phyloP scores from a whole-genome alignment of 805 yeast species.

The Sporopachydermia lactativora region DNA sequence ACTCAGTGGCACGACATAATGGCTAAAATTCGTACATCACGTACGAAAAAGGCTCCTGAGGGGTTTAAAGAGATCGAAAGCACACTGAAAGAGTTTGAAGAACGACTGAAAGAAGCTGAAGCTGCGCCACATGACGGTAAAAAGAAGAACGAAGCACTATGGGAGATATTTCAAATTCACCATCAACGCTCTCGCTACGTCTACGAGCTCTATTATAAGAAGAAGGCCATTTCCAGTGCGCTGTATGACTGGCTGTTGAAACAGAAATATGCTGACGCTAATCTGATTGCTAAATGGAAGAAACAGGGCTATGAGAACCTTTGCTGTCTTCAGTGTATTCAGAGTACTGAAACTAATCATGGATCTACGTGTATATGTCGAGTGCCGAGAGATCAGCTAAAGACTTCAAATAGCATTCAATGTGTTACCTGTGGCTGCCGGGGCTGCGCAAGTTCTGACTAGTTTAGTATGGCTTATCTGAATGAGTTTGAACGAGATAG shows the following conservation, averaged over 20 bases:
- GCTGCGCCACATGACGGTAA: conserved; percentile 26
- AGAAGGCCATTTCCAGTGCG: conserved; percentile 50
- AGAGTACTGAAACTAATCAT: conserved; percentile 44
- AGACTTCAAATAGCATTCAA: conserved; percentile 25
- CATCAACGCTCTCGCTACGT: conserved; percentile 69
- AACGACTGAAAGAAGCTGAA: conserved; percentile 41
- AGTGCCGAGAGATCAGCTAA: conserved; percentile 49
- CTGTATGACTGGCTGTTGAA: conserved; percentile 62
- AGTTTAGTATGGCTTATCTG: no score
- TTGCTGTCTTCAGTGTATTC: conserved; percentile 74
- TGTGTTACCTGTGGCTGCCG: conserved; percentile 77
- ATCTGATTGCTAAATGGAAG: conserved; percentile 57
- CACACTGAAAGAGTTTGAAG: conserved; percentile 44
- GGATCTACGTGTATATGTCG: conserved; percentile 72
- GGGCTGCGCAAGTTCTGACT: conserved; percentile 74
- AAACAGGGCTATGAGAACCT: conserved; percentile 50
- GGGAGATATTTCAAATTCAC: conserved; percentile 58
- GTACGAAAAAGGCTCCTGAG: conserved; percentile 48
- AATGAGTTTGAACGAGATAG: no score
- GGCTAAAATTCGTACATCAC: conserved; percentile 30
- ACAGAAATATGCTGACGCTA: conserved; percentile 51
- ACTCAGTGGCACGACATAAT: conserved; percentile 19
- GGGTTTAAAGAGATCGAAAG: conserved; percentile 62
- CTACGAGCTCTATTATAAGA: conserved; percentile 57
- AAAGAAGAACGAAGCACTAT: conserved; percentile 42